Conservation (phyloP, 2,329 filamentous ascomycete genomes). For the Zymoseptoria passerinii region DNA sequence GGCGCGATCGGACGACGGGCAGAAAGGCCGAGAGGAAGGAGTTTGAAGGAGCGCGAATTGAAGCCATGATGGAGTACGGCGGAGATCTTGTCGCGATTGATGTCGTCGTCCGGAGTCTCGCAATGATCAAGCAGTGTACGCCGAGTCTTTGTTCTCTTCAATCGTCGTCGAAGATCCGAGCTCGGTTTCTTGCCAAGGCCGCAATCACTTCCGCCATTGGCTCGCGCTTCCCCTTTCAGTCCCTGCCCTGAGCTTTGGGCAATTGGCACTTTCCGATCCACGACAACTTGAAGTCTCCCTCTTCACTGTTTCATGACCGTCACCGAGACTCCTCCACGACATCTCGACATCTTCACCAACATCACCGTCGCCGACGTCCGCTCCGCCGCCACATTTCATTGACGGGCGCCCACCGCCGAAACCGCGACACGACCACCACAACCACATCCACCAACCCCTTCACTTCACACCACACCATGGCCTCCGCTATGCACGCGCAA, state of each 20-base stretch:
- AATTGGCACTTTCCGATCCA: not conserved
- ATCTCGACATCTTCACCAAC: not conserved
- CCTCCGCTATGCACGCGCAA: constrained; percentile 43
- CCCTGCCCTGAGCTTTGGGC: not conserved
- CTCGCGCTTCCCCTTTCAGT: not conserved
- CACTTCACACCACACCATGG: constrained; percentile 10
- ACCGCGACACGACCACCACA: constrained; percentile 4
- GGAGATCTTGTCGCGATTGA: constrained; percentile 1
- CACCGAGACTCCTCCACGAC: not conserved
- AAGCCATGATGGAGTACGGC: constrained; percentile 27
- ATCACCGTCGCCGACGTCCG: constrained; percentile 12
- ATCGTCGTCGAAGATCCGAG: not conserved
- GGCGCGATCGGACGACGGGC: constrained; percentile 39
- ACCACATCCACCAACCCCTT: constrained; percentile 1
- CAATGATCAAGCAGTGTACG: not conserved
- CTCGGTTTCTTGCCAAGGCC: not conserved
- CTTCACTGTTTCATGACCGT: not conserved
- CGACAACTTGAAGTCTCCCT: not conserved
- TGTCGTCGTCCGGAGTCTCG: not conserved
- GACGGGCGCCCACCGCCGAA: constrained; percentile 3
- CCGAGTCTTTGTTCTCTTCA: not conserved
- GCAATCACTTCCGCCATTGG: not conserved
- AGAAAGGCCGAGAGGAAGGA: constrained; percentile 45
- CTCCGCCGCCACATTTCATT: constrained; percentile 4
- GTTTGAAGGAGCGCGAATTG: constrained; percentile 32